Conservation (phyloP, 2,329 filamentous ascomycete species). For the Fusarium floridanum region DNA sequence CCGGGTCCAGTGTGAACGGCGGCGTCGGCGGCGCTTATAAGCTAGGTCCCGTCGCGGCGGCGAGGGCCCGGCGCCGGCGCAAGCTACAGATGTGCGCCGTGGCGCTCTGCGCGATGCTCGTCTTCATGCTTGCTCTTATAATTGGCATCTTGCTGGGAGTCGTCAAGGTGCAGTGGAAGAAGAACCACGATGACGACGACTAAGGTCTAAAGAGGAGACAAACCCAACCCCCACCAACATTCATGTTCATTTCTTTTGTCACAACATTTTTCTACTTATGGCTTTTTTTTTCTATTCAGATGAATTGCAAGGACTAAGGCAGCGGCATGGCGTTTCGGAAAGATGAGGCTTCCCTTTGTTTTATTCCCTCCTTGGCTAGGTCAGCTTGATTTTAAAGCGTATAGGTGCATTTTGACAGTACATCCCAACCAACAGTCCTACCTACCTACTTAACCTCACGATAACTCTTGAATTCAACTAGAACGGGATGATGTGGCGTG, state of each 20-base stretch:
- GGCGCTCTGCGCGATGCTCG: slow-evolving; percentile 30
- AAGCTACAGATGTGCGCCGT: slow-evolving; percentile 42
- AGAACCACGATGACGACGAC: slow-evolving; percentile 16
- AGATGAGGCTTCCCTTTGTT: background rate
- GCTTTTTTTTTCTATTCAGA: background rate
- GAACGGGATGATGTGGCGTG: background rate
- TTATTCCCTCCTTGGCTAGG: background rate
- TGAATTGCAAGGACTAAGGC: background rate
- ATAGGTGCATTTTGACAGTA: background rate
- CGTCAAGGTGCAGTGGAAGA: slow-evolving; percentile 39
- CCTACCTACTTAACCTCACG: background rate
- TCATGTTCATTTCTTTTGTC: background rate
- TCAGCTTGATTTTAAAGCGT: background rate
- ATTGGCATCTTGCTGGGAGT: slow-evolving; percentile 46
- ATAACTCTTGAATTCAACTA: background rate
- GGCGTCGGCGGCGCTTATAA: slow-evolving; percentile 32
- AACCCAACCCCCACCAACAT: too few relatives aligned
- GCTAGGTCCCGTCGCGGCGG: slow-evolving; percentile 40
- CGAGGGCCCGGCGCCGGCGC: slow-evolving; percentile 37
- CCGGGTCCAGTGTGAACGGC: slow-evolving; percentile 33
- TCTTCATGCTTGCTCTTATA: slow-evolving; percentile 45
- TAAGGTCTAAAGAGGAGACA: background rate
- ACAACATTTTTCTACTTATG: background rate
- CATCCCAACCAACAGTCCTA: background rate
- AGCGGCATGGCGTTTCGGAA: slow-evolving; percentile 26